Evolutionary conservation across 1,284 basidiomycete species (phyloP).

Genomic region (Mrakiaceae sp.): DNA sequence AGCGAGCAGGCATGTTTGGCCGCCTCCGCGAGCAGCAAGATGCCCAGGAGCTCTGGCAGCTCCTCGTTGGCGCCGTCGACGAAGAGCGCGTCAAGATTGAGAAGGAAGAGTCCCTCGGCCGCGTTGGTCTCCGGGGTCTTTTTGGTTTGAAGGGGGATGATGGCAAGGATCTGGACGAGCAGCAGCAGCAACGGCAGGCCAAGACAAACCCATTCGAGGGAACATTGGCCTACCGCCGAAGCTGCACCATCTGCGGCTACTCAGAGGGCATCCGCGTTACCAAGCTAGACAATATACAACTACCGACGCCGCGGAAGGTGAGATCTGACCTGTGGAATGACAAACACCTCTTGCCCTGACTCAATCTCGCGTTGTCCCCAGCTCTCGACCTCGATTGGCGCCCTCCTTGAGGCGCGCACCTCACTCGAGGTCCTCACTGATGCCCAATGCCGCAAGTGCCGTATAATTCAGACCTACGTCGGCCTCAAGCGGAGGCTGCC

Average conservation of each 20-base stretch:
- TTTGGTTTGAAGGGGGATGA: background rate
- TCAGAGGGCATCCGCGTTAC: constrained; percentile 82
- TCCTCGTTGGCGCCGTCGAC: constrained; percentile 68
- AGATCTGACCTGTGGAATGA: background rate
- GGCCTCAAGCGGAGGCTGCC: constrained; percentile 37
- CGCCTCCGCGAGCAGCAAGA: constrained; percentile 74
- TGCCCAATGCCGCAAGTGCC: constrained; percentile 71
- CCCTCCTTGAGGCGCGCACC: constrained; percentile 70
- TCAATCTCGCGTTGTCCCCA: constrained; percentile 20
- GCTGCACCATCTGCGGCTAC: constrained; percentile 70
- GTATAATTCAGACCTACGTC: constrained; percentile 54
- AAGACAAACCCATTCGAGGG: constrained; percentile 31
- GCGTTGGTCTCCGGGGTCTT: background rate
- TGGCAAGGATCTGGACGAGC: background rate
- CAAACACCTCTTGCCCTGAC: background rate
- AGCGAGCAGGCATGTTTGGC: constrained; percentile 45
- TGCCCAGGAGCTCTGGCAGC: constrained; percentile 76
- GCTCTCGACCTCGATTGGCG: constrained; percentile 53
- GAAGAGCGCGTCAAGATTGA: constrained; percentile 43
- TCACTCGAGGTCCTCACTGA: constrained; percentile 66
- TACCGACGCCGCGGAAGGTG: constrained; percentile 50
- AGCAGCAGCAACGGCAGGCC: background rate
- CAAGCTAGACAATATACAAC: constrained; percentile 66
- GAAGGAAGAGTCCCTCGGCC: no score
- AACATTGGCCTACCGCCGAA: constrained; percentile 66